phyloP scores from a whole-genome alignment of 129 eudicot species.

The Helichrysum umbraculigerum region DNA sequence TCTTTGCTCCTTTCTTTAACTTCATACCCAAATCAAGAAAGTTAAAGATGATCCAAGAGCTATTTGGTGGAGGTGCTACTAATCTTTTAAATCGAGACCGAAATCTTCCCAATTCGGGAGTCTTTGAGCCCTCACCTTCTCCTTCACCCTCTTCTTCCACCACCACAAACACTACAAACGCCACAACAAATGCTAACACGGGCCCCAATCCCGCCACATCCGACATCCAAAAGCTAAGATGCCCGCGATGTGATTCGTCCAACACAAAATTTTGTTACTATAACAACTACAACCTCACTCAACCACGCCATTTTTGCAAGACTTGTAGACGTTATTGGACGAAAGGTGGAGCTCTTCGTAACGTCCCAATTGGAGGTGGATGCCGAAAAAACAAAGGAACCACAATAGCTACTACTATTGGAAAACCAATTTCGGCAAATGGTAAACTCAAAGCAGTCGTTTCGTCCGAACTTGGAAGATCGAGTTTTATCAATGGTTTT shows the following conservation, averaged over 20 bases:
- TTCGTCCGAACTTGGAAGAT: conserved; percentile 52
- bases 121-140: conserved; percentile 38
- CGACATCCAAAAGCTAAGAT: conserved; percentile 51
- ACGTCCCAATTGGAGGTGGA: conserved; percentile 86
- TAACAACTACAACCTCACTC: conserved; percentile 94
- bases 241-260: conserved; percentile 81
- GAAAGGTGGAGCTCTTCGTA: conserved; percentile 81
- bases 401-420: conserved; percentile 31
- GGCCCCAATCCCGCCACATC: conserved; percentile 28
- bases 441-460: conserved; percentile 38
- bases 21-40: conserved; percentile 32
- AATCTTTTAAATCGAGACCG: conserved; percentile 45
- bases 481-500: conserved; percentile 34
- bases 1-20: conserved; percentile 37
- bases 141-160: conserved; percentile 44
- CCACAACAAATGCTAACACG: conserved; percentile 11
- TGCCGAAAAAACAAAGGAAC: conserved; percentile 69
- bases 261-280: conserved; percentile 85
- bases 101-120: conserved; percentile 40
- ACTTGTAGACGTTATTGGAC: conserved; percentile 92
- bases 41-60: conserved; percentile 72
- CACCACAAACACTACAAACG: conserved; percentile 25
- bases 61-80: conserved; percentile 50
- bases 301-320: conserved; percentile 94
- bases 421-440: conserved; percentile 28